Evolutionary conservation across 352 stramenopile species (phyloP).

Genomic region (Phytopythium delawarense): DNA sequence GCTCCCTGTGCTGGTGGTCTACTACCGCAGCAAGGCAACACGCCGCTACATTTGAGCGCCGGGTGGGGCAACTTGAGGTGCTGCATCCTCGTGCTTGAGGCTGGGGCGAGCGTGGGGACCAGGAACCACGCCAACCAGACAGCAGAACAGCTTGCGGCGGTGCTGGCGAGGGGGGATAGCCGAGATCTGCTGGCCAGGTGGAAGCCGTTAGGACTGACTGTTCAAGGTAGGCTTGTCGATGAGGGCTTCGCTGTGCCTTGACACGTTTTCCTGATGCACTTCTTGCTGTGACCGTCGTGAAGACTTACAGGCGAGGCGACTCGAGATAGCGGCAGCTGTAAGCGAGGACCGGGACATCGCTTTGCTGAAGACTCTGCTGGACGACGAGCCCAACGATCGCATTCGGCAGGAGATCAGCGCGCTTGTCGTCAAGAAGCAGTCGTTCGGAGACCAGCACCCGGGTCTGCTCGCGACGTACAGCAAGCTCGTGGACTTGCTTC

Average conservation of each 20-base stretch:
- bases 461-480: conserved; percentile 29
- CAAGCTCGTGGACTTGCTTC: conserved; percentile 41
- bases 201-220: conserved; percentile 35
- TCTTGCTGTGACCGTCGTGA: neutral
- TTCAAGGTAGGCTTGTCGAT: conserved; percentile 22
- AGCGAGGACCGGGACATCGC: neutral
- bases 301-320: neutral
- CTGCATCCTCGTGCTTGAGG: conserved; percentile 54
- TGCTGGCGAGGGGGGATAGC: conserved; percentile 33
- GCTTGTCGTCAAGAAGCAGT: conserved; percentile 40
- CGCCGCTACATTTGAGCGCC: conserved; percentile 59
- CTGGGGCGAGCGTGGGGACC: conserved; percentile 21
- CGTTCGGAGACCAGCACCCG: conserved; percentile 28
- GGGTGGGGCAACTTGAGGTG: conserved; percentile 59
- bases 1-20: neutral
- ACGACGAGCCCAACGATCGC: conserved; percentile 23
- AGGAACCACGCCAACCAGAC: conserved; percentile 34
- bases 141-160: conserved; percentile 31
- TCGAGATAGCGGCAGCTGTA: neutral
- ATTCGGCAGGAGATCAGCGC: conserved; percentile 50
- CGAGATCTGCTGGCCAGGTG: conserved; percentile 38
- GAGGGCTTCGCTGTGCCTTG: neutral
- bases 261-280: neutral
- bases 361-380: conserved; percentile 13
- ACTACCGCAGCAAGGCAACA: conserved; percentile 48